Conservation (phyloP, 768 basidiomycete genomes). For the Tulasnella sp. region DNA sequence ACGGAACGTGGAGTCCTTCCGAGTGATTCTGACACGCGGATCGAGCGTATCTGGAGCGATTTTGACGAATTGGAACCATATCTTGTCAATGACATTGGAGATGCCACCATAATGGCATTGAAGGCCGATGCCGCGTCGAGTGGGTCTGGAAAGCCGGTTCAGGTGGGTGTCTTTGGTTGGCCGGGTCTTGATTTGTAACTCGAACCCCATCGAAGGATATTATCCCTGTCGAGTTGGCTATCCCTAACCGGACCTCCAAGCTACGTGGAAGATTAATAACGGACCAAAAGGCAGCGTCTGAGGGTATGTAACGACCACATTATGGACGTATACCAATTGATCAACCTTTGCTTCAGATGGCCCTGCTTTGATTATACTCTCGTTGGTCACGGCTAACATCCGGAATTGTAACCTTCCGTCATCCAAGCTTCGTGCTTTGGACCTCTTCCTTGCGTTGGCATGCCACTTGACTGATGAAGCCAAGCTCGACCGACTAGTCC, state of each 20-base stretch:
- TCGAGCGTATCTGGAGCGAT: slow-evolving; percentile 78
- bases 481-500: slow-evolving; percentile 84
- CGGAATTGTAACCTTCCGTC: slow-evolving; percentile 77
- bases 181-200: not conserved
- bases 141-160: slow-evolving; percentile 6
- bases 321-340: not conserved
- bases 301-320: slow-evolving; percentile 35
- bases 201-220: slow-evolving; percentile 39
- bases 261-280: slow-evolving; percentile 25
- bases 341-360: slow-evolving; percentile 48
- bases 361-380: slow-evolving; percentile 75
- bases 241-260: slow-evolving; percentile 54
- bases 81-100: slow-evolving; percentile 35
- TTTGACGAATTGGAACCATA: slow-evolving; percentile 73
- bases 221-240: slow-evolving; percentile 60
- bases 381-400: slow-evolving; percentile 76
- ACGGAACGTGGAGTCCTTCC: slow-evolving; percentile 32
- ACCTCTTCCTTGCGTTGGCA: slow-evolving; percentile 72
- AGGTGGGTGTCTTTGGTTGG: slow-evolving; percentile 10
- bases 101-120: slow-evolving; percentile 34
- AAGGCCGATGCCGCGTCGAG: slow-evolving; percentile 21
- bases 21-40: slow-evolving; percentile 70
- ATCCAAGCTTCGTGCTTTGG: slow-evolving; percentile 73
- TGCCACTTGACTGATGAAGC: slow-evolving; percentile 86
- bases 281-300: slow-evolving; percentile 40